phyloP scores from a whole-genome alignment of 2,329 filamentous ascomycete genomes.

The Colletotrichum viniferum region DNA sequence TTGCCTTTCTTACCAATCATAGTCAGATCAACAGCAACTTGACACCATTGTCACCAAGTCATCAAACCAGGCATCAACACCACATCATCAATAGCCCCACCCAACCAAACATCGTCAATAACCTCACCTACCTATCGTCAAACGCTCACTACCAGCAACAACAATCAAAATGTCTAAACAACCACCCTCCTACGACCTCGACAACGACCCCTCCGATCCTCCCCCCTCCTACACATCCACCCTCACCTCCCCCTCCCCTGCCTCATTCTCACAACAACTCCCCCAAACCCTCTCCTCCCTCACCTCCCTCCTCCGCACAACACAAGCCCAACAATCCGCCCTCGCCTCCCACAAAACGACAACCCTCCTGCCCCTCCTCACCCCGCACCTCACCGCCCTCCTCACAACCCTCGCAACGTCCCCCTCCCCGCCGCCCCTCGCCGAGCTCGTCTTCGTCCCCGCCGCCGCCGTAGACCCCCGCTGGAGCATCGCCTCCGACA shows the following conservation, averaged over 20 bases:
- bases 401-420: constrained; percentile 40
- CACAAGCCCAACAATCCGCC: constrained; percentile 37
- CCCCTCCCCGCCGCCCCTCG: constrained; percentile 33
- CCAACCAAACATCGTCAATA: not conserved
- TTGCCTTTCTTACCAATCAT: too few relatives aligned
- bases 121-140: not conserved
- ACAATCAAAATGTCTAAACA: constrained; percentile 15
- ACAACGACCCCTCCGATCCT: constrained; percentile 20
- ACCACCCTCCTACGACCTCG: not conserved
- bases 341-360: constrained; percentile 33
- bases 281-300: constrained; percentile 34
- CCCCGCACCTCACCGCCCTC: constrained; percentile 46
- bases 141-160: too few relatives aligned
- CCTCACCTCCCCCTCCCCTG: constrained; percentile 15
- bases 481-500: constrained; percentile 39
- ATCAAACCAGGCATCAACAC: not conserved
- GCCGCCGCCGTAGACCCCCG: constrained; percentile 38
- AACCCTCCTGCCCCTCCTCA: constrained; percentile 40
- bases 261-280: constrained; percentile 31
- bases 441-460: constrained; percentile 52
- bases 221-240: constrained; percentile 15
- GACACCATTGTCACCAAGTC: not conserved
- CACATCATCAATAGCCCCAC: not conserved
- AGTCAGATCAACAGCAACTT: not conserved
- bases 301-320: constrained; percentile 39